phyloP scores from a whole-genome alignment of 495 filamentous ascomycete genomes.

The Platismatia glauca region DNA sequence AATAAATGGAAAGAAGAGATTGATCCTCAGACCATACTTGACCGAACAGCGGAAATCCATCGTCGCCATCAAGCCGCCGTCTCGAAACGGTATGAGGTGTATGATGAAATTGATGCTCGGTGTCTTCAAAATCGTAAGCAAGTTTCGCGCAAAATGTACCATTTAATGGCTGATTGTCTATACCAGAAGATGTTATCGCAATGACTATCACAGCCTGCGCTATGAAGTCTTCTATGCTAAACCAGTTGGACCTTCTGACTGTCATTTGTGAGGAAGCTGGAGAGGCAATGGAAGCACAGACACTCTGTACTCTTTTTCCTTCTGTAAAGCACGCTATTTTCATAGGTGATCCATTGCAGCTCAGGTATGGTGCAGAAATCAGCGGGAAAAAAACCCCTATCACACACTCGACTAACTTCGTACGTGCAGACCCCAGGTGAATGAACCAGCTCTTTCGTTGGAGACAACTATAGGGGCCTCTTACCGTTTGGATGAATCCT shows the following conservation, averaged over 20 bases:
- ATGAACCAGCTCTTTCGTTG: conserved; percentile 44
- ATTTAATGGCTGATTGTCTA: background rate
- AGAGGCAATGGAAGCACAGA: conserved; percentile 48
- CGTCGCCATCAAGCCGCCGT: conserved; percentile 21
- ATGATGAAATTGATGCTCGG: conserved; percentile 17
- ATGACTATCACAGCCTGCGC: conserved; percentile 33
- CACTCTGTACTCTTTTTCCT: conserved; percentile 45
- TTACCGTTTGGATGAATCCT: conserved; percentile 52
- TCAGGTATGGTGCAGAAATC: conserved; percentile 21
- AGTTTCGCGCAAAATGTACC: background rate
- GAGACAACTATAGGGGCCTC: conserved; percentile 42
- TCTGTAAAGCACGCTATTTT: conserved; percentile 46
- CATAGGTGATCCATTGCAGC: conserved; percentile 49
- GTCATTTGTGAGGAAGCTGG: conserved; percentile 52
- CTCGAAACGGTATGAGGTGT: conserved; percentile 9
- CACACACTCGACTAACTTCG: background rate
- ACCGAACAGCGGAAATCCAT: conserved; percentile 23
- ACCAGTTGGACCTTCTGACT: conserved; percentile 26
- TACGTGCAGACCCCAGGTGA: conserved; percentile 42
- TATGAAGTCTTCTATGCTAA: conserved; percentile 24
- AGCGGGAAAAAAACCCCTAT: background rate
- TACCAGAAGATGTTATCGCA: conserved; percentile 27
- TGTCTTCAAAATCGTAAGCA: conserved; percentile 19
- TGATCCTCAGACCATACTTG: conserved; percentile 16
- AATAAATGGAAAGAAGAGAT: conserved; percentile 22